A percentile compares a stretch with the other conserved stretches of the same genome.
These are phyloP conservation scores for Eragrostis curvula DNA, from an alignment of 176 grass and related monocot species.

Conservation along the genomic window DNA sequence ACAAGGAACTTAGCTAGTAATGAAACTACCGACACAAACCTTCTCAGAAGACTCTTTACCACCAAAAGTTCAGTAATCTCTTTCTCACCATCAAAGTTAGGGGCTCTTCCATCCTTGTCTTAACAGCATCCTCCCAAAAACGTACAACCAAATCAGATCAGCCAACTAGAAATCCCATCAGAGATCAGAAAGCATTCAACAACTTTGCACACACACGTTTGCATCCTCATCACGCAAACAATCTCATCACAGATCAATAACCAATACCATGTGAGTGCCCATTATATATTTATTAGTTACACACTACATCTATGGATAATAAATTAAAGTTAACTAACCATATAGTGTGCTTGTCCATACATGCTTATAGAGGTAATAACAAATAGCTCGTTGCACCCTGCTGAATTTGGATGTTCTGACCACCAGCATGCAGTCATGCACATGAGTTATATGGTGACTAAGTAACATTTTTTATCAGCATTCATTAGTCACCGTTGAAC, in stretches of 20 bases:
- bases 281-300: neutral
- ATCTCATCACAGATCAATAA: no score
- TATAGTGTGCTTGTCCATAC: neutral
- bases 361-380: neutral
- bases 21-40: neutral
- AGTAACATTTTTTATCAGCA: neutral
- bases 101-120: neutral
- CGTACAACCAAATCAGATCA: neutral
- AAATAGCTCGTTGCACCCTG: neutral
- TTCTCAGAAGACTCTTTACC: neutral
- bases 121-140: constrained; percentile 23
- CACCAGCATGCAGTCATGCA: neutral
- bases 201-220: neutral
- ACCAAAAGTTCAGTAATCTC: neutral
- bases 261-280: neutral
- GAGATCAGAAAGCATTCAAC: neutral
- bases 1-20: neutral
- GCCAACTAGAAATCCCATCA: neutral
- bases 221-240: neutral
- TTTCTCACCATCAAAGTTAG: neutral
- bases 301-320: neutral
- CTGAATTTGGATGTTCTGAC: neutral
- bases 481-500: neutral
- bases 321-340: neutral
- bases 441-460: neutral